Base-by-base conservation (phyloP, 2,329 filamentous ascomycete genomes). In the Mycocentrospora acerina region DNA sequence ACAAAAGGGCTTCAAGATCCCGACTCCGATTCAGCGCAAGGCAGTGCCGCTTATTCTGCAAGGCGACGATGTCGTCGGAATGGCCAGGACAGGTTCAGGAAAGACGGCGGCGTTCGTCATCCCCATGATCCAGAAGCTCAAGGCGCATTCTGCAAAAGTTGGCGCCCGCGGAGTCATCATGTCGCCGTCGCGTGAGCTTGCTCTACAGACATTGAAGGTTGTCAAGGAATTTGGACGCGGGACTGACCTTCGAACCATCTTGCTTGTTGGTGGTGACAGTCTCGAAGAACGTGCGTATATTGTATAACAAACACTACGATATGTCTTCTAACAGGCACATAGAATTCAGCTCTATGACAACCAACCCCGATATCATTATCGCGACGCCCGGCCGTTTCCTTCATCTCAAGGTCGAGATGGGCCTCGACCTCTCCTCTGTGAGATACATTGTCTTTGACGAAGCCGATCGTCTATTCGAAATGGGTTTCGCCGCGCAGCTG, bases 51-150 rank as follows among this genome's bases (percentile, higher is more conserved):
- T 97, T 38, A 82, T 98, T 38, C 76, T 97, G 55, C 87, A 94
- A 46, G 81, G 86, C 37, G 88, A 90, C 70, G 93, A 98, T 77
- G 88, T 97, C n/a, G 91, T 98, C 16, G 94, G 90, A 52, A 98
- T 98, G 93, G 93, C 93, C 7, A 80, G 94, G 52, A 98, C 94
- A n/a, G 93, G 93, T 64, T 97, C 90, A 14, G 93, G 93, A 73
- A 98, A 98, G 75, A 98, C 94, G 1, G 93, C 90, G 1, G 93
- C 93, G 15, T 98, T 98, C 67, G 90, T 97, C 17, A 94, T 98
- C 50, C 93, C 93, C 29, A 95, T 98, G 91, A 90, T 98, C 45
- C 89, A 98, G 72, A 87, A 85, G 51, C 74, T 98, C 45, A 94
- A 90, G 68, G 79, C 82, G 16, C 94, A 98, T 67, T 95, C 87